Base-by-base conservation (phyloP, 208 protist genomes). In the Phytomonas sp. region DNA sequence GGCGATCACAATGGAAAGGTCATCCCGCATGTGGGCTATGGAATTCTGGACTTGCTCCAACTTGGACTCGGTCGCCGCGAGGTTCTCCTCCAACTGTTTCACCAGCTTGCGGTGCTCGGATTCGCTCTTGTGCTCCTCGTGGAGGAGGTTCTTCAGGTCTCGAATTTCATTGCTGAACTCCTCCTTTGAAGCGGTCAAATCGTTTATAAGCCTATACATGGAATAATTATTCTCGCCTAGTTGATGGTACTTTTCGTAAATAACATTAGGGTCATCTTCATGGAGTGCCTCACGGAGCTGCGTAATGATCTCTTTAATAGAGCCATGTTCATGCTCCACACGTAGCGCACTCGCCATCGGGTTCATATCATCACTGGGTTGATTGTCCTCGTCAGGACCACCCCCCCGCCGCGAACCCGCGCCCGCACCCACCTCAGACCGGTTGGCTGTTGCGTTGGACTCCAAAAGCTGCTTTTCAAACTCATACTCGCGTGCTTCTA, bases 151-250 rank as follows among this genome's bases (percentile, higher is more conserved):
- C 70, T 88, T 78, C 7, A 98, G 75, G 60, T 94, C 86, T 4
- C 77, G 73, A 29, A 98, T 94, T 63, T 97, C 89, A 49, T 96
- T 91, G 67, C 88, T 79, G 32, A 97, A 78, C 29, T 82, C 84
- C 81, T 97, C 95, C 62, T 89, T 85, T 63, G 89, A 93, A 30
- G 81, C 86, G 33, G 94, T 97, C 31, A 98, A 86, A 76, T 98
- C 95, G 82, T 98, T 98, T 64, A 98, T 88, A 73, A 91, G 94
- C 81, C 98, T 99, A 89, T 98, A 99, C 30, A 98, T 77, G 26
- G 96, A 98, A 70, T 98, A 98, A 88, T 98, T 99, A 32, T 81
- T 79, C 60, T 99, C 96, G 59, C 97, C 96, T 2, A 92, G 86
- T 45, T 85, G 75, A 69, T 94, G 75, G 79, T 97, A 98, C 66